Evolutionary conservation across 768 basidiomycete species (phyloP).

Genomic region (Hypholoma fasciculare): DNA sequence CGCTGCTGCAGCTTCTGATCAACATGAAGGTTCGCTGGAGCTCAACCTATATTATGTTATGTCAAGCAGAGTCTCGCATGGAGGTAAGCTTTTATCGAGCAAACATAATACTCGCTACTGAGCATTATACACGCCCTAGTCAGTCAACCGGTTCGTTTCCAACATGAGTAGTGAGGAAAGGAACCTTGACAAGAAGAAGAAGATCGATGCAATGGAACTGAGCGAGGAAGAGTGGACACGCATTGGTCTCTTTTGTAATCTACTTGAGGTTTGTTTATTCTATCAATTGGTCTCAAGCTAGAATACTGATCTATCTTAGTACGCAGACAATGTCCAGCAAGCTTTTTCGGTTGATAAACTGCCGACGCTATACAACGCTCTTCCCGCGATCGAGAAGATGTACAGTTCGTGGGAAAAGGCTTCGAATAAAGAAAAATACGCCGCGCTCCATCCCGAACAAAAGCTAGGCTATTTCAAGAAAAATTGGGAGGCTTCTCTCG

Average conservation of each 20-base stretch:
- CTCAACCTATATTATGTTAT: conserved; percentile 18
- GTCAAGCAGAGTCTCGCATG: conserved; percentile 5
- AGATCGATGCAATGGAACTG: conserved; percentile 2
- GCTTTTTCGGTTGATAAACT: not conserved
- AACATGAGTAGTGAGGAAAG: conserved; percentile 4
- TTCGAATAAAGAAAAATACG: not conserved
- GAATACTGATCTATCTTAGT: not conserved
- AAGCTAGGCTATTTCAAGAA: no score
- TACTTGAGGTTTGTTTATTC: conserved; percentile 2
- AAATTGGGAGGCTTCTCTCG: no score
- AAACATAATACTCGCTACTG: not conserved
- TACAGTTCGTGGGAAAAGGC: not conserved
- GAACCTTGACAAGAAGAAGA: conserved; percentile 7
- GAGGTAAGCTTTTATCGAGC: not conserved
- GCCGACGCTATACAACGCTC: not conserved
- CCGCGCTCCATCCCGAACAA: no score
- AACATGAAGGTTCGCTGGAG: conserved; percentile 23
- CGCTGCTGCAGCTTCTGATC: conserved; percentile 11
- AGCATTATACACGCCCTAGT: not conserved
- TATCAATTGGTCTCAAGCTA: not conserved
- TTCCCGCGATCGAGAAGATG: not conserved
- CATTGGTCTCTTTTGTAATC: conserved; percentile 6
- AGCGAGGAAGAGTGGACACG: conserved; percentile 8
- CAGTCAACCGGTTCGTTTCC: conserved; percentile 4
- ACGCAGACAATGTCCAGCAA: not conserved